Conservation (phyloP, 192 early-diverging fungal genomes). For the Podila epigama region DNA sequence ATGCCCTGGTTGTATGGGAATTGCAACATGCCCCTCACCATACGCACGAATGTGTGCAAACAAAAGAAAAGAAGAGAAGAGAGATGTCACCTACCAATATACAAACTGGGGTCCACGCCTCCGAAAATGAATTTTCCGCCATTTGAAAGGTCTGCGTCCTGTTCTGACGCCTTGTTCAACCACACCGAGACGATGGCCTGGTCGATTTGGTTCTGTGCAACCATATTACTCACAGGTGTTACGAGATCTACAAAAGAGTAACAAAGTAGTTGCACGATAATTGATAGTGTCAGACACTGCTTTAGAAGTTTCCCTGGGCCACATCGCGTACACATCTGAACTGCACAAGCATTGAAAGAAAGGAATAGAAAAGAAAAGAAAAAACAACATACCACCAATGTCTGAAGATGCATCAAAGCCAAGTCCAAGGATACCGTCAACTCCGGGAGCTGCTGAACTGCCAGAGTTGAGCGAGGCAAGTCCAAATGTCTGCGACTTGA, state of each 20-base stretch:
- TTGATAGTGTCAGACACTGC: background rate
- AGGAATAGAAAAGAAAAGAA: constrained; percentile 7
- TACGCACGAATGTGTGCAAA: background rate
- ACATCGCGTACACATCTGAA: too few relatives aligned
- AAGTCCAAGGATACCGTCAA: constrained; percentile 68
- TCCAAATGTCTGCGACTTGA: constrained; percentile 54
- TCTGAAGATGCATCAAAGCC: constrained; percentile 58
- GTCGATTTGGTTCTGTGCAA: constrained; percentile 65
- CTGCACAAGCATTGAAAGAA: too few relatives aligned
- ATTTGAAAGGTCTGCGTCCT: constrained; percentile 53
- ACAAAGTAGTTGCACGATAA: background rate
- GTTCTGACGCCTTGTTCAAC: constrained; percentile 72
- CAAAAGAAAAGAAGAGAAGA: background rate
- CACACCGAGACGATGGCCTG: constrained; percentile 91
- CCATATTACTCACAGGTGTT: constrained; percentile 54
- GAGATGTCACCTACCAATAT: constrained; percentile 52
- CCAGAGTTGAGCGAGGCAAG: constrained; percentile 55
- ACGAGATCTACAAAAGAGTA: constrained; percentile 22
- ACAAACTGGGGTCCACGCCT: constrained; percentile 78
- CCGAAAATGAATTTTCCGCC: constrained; percentile 95
- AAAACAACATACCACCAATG: constrained; percentile 42
- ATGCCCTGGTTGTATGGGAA: too few relatives aligned
- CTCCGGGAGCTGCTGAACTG: constrained; percentile 54
- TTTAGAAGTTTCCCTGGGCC: background rate
- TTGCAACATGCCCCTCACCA: too few relatives aligned